These are phyloP conservation scores for Phytophthora sojae DNA, from an alignment of 352 stramenopile species.

Conservation along the genomic window DNA sequence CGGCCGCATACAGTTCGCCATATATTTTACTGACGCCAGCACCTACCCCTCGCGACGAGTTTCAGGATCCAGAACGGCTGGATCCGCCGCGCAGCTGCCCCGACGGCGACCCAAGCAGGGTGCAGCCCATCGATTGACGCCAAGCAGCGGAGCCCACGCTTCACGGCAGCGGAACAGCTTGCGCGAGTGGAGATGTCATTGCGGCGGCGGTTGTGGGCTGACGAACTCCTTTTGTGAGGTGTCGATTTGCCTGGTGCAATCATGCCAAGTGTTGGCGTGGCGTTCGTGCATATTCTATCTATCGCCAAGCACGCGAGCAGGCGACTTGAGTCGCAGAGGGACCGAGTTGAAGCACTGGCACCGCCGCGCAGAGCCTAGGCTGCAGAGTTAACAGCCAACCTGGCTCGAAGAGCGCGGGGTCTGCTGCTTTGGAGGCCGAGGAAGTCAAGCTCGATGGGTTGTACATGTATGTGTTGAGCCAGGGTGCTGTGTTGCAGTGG, in stretches of 20 bases:
- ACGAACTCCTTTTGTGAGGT: neutral
- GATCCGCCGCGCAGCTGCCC: neutral
- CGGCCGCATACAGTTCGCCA: constrained; percentile 3
- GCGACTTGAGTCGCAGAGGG: neutral
- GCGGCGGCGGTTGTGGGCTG: neutral
- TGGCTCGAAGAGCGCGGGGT: neutral
- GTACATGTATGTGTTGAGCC: neutral
- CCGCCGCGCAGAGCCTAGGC: neutral
- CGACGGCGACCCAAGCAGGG: neutral
- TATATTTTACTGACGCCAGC: constrained; percentile 6
- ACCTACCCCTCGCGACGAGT: neutral
- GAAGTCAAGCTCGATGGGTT: neutral
- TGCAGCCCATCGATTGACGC: neutral
- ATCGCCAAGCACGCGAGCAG: neutral
- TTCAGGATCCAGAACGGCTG: constrained; percentile 12
- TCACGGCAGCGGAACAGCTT: neutral
- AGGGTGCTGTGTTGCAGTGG: neutral
- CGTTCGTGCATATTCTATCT: neutral
- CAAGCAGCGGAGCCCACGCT: neutral
- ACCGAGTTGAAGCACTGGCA: neutral
- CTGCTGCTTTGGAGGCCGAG: neutral
- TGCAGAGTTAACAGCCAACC: no score
- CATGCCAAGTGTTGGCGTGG: neutral
- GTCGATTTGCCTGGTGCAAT: no score
- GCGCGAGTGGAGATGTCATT: neutral